These are phyloP conservation scores for Sphaerobolus stellatus DNA, from an alignment of 1,284 basidiomycete genomes.

Conservation along the genomic window DNA sequence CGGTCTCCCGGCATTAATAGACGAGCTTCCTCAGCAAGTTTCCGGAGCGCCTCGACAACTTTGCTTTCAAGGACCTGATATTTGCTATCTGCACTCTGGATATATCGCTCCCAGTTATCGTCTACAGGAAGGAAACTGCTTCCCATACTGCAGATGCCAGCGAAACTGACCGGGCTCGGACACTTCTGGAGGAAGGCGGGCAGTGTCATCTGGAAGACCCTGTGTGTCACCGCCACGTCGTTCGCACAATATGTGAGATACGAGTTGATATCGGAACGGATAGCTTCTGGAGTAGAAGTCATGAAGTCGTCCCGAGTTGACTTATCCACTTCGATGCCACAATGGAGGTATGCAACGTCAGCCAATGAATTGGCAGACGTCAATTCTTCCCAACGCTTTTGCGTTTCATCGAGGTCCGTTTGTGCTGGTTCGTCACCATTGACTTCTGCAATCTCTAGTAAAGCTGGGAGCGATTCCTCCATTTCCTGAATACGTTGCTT, in stretches of 20 bases:
- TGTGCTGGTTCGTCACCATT: conserved; percentile 40
- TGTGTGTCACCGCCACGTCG: conserved; percentile 85
- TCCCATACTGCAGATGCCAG: conserved; percentile 90
- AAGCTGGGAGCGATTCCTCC: conserved; percentile 38
- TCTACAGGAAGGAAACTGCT: conserved; percentile 91
- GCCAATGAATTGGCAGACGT: conserved; percentile 91
- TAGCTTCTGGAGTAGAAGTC: conserved; percentile 58
- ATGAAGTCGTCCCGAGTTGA: conserved; percentile 79
- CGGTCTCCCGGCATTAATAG: conserved; percentile 39
- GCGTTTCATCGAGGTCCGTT: conserved; percentile 24
- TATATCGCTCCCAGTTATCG: conserved; percentile 83
- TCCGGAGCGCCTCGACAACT: conserved; percentile 66
- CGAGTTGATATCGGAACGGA: conserved; percentile 66
- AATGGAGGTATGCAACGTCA: conserved; percentile 91
- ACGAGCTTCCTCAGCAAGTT: conserved; percentile 66
- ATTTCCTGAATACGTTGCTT: conserved; percentile 31
- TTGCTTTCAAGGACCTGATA: conserved; percentile 77
- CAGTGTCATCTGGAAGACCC: conserved; percentile 79
- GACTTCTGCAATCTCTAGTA: conserved; percentile 37
- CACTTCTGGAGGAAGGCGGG: conserved; percentile 84
- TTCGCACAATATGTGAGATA: conserved; percentile 88
- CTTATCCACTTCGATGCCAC: conserved; percentile 81
- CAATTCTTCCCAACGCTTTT: conserved; percentile 87
- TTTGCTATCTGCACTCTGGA: conserved; percentile 73
- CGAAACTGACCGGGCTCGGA: conserved; percentile 91